Evolutionary conservation across 768 basidiomycete species (phyloP), one percentile per base, ranked within the genome.

Genomic region (Boletus reticulatus): DNA sequence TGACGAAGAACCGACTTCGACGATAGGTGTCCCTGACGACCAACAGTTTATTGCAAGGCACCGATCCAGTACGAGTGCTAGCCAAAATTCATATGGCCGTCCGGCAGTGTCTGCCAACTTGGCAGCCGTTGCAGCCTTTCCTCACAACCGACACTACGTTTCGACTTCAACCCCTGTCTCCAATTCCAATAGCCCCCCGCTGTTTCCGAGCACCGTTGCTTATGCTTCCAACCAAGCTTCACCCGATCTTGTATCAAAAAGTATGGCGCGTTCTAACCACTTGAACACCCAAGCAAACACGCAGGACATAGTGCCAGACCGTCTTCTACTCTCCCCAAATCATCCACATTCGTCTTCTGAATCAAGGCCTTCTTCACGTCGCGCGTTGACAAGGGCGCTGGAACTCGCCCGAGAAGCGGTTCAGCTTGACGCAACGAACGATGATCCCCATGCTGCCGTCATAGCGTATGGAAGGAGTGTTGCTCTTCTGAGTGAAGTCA

Each of bases 371-470:
- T 93, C 93, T 19, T 94, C 93, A 27, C 84, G 93, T 53, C 83
- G 89, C 51, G 92, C 94, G 27, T 77, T 96, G 27, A 95, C 94
- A 17, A 80, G 82, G 61, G 94, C 93, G 2, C 76, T 96, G 46
- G 90, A 94, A 63, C 80, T 94, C 13, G 94, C 94, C 14, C 85
- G 93, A 34, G 89, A 93, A 70, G 94, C 94, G 10, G 94, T 96
- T 42, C 84, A 85, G 62, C 83, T 94, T 36, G 94, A 96, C 67
- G 84, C 88, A 6, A 89, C 86, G 16, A 93, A 92, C 58, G 89
- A 94, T 68, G 89, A 94, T 62, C 92, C 92, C 16, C 82, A 89
- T 62, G 90, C 86, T 37, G 94, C 94, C 3, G 89, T 96, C n/a
- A 76, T 85, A 46, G 94, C 94, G 0, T 96, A 96, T 69, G 87